These are phyloP conservation scores for Saccharomycopsis sp. DNA, from an alignment of 805 yeast species.

Conservation along the genomic window DNA sequence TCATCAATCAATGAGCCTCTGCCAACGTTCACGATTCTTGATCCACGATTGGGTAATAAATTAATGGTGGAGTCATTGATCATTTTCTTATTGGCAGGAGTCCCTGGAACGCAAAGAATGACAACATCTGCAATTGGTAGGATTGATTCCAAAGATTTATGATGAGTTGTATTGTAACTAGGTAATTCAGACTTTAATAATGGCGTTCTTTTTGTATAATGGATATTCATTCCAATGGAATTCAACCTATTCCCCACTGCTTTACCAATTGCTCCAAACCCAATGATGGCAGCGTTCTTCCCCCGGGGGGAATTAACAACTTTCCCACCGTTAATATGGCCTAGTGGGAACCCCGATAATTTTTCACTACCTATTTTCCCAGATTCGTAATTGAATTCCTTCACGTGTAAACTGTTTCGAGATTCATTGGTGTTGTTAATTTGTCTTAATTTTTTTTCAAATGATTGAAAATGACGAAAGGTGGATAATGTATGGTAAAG, in stretches of 20 bases:
- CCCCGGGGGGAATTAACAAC: constrained; percentile 36
- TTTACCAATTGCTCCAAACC: constrained; percentile 53
- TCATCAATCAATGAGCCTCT: constrained; percentile 81
- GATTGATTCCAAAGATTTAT: constrained; percentile 25
- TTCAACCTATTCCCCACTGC: constrained; percentile 39
- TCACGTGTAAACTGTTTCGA: constrained; percentile 26
- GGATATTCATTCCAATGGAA: constrained; percentile 48
- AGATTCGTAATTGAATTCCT: constrained; percentile 24
- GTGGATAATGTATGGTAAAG: constrained; percentile 44
- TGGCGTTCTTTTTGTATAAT: constrained; percentile 40
- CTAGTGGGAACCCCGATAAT: constrained; percentile 28
- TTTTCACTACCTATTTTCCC: constrained; percentile 28
- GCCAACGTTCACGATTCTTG: constrained; percentile 58
- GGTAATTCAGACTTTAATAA: constrained; percentile 24
- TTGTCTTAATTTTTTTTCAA: constrained; percentile 25
- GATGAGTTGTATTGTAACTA: constrained; percentile 22
- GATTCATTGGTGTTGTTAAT: constrained; percentile 31
- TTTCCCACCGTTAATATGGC: constrained; percentile 31
- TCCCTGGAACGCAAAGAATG: constrained; percentile 48
- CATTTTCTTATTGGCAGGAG: constrained; percentile 39
- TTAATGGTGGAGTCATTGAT: constrained; percentile 33
- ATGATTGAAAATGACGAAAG: constrained; percentile 40
- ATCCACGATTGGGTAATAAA: constrained; percentile 27
- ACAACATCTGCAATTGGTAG: constrained; percentile 37
- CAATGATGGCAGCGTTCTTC: constrained; percentile 43